Percentiles rank a stretch among this genome's conserved stretches.
phyloP scores from a whole-genome alignment of 2,329 filamentous ascomycete species.

The Aspergillus sp. region DNA sequence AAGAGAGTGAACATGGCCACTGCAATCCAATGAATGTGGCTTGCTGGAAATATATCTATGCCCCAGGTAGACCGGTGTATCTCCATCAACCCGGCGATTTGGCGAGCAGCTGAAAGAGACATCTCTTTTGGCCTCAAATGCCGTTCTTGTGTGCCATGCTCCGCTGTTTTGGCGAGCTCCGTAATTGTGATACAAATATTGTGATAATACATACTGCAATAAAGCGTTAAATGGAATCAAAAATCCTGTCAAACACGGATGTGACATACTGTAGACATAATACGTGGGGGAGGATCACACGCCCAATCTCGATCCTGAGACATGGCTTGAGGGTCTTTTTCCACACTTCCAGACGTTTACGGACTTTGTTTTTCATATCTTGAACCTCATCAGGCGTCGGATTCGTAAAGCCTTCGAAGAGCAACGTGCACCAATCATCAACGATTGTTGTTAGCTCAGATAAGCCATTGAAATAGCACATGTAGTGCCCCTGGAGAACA shows the following conservation, averaged over 20 bases:
- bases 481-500: constrained; percentile 3
- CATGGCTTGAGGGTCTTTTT: background rate
- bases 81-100: constrained; percentile 22
- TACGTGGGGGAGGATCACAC: background rate
- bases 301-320: background rate
- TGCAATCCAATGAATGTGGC: constrained; percentile 26
- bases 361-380: background rate
- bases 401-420: constrained; percentile 13
- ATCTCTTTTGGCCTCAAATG: constrained; percentile 7
- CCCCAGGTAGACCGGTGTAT: constrained; percentile 27
- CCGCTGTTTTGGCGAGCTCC: background rate
- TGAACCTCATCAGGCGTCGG: background rate
- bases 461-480: constrained; percentile 10
- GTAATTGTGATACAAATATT: background rate
- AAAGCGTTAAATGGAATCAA: background rate
- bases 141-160: background rate
- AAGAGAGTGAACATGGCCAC: constrained; percentile 26
- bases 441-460: constrained; percentile 4
- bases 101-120: constrained; percentile 19
- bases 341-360: background rate
- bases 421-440: constrained; percentile 3
- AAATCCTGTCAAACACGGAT: too few relatives aligned
- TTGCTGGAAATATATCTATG: constrained; percentile 26
- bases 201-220: background rate
- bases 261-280: background rate